phyloP scores from a whole-genome alignment of 352 stramenopile genomes.

The Globisporangium lucens region DNA sequence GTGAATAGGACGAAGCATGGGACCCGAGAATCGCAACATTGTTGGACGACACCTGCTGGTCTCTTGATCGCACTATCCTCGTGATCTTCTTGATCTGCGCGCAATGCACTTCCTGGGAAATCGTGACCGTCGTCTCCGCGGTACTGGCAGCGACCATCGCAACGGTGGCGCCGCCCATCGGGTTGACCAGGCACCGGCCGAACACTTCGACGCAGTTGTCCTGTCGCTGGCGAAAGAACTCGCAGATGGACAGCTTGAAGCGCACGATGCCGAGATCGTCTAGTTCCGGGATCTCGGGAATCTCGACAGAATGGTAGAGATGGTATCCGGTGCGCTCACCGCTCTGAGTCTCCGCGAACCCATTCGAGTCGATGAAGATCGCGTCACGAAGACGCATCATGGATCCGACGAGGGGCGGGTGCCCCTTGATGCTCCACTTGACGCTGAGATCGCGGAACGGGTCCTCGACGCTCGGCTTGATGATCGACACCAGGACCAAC shows the following conservation, averaged over 20 bases:
- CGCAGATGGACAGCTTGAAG: background rate
- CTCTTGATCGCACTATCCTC: background rate
- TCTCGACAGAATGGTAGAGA: background rate
- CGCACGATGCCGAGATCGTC: conserved; percentile 4
- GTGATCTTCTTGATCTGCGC: conserved; percentile 12
- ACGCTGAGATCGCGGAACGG: no score
- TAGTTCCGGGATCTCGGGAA: background rate
- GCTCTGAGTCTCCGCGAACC: background rate
- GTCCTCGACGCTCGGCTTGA: no score
- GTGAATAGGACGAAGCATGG: no score
- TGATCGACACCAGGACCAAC: no score
- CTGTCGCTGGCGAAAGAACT: background rate
- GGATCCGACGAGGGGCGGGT: no score
- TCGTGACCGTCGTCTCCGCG: background rate
- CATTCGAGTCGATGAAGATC: background rate
- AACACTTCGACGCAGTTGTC: background rate
- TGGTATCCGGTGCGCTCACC: conserved; percentile 1
- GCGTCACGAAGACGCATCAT: background rate
- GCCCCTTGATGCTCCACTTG: no score
- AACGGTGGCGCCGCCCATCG: background rate
- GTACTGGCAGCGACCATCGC: background rate
- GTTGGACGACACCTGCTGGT: no score
- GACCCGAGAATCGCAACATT: no score
- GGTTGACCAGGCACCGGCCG: background rate
- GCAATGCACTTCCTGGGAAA: conserved; percentile 17